Conservation (phyloP, 305 asterid genomes). For the Salvia sclarea region DNA sequence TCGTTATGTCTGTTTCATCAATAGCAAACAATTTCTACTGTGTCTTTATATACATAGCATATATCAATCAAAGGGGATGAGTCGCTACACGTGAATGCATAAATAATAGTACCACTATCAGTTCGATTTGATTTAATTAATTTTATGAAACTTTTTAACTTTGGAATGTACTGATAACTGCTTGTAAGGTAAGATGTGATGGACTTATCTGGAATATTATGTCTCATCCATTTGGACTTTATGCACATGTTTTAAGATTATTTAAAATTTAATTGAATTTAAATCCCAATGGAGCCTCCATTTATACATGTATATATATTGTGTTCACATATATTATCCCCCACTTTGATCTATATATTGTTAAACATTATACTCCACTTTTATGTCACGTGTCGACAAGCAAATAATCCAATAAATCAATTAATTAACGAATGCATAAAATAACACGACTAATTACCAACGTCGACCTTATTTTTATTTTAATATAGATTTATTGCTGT, state of each 20-base stretch:
- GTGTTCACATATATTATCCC: neutral
- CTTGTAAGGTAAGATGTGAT: neutral
- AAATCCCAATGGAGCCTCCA: neutral
- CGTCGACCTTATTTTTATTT: neutral
- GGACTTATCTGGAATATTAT: neutral
- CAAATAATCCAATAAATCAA: neutral
- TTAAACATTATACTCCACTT: neutral
- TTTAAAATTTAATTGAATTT: neutral
- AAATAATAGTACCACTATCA: neutral
- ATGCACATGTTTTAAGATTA: neutral
- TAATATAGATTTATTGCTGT: neutral
- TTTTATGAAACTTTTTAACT: too few species aligned
- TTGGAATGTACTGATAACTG: too few species aligned
- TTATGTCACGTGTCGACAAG: neutral
- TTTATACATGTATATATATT: neutral
- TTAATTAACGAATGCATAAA: neutral
- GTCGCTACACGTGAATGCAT: neutral
- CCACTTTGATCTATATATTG: neutral
- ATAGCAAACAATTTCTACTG: neutral
- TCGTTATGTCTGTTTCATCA: neutral
- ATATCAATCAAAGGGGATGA: too few species aligned
- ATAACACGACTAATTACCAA: neutral
- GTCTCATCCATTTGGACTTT: constrained; percentile 19
- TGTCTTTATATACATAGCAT: too few species aligned
- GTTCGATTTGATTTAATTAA: too few species aligned